Base-by-base conservation (phyloP, 2,329 filamentous ascomycete genomes). In the Erysiphe neolycopersici region DNA sequence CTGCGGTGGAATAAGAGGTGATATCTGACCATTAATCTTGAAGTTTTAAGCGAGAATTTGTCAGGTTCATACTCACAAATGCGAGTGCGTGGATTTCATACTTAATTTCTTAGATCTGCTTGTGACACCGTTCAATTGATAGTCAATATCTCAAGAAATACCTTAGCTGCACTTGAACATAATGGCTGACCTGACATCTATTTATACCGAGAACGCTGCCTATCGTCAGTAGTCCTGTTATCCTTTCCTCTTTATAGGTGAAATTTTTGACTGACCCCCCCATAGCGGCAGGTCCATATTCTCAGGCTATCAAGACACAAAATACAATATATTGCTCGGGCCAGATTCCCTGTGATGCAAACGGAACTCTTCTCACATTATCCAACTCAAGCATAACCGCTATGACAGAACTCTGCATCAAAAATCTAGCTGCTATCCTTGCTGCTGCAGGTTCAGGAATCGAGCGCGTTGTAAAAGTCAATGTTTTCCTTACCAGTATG, bases 381-480 rank as follows among this genome's bases (percentile, higher is more conserved):
- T 68, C 73, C 40, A 62, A 68, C 56, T 72, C 70, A 50, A 65
- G 64, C 53, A 76, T 79, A 52, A 64, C 67, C 57, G 64, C 84
- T 51, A 73, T 76, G 66, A 77, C 73, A 29, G 64, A 64, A 41
- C 64, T 68, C 53, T 74, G 70, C 63, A 73, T 82, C 62, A 66
- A 79, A 62, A 93, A 93, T 65, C 69, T 95, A 56, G 55, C 62
- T 6, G 63, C 64, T 2, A 63, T 79, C 5, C 69, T 79, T 17
- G 62, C 69, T 48, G 73, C 66, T 9, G 69, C 72, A 0, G 73
- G 73, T 0, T 69, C 66, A 43, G 63, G 61, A 46, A 60, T 78
- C 33, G 61, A 66, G 52, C 80, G 76, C 62, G 79, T 93, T 39
- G 81, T 94, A 61, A 93, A 94, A 71, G 80, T 84, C 56, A 83